phyloP scores from a whole-genome alignment of 2,329 filamentous ascomycete genomes.

The Alternaria postmessia region DNA sequence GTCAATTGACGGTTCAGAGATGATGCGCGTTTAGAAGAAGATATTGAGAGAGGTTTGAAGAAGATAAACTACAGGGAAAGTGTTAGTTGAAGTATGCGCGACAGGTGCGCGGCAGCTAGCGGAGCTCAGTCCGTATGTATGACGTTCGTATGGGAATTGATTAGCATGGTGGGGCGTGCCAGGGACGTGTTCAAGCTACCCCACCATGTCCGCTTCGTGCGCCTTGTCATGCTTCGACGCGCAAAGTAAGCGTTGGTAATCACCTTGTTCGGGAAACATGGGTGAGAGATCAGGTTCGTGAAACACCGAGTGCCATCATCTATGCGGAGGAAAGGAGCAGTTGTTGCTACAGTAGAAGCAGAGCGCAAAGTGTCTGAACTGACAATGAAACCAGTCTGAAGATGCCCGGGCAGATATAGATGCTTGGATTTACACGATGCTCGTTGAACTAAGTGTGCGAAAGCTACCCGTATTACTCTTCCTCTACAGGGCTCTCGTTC shows the following conservation, averaged over 20 bases:
- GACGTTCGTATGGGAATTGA: slow-evolving; percentile 18
- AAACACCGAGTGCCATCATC: background rate
- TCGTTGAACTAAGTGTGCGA: accelerated
- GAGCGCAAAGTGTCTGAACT: background rate
- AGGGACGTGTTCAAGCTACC: slow-evolving; percentile 14
- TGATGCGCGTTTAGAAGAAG: background rate
- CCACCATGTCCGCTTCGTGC: slow-evolving; percentile 5
- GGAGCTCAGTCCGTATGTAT: slow-evolving; percentile 16
- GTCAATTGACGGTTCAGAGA: background rate
- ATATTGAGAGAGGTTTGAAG: background rate
- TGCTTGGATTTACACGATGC: accelerated
- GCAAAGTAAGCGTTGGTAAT: slow-evolving; percentile 29
- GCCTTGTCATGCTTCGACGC: slow-evolving; percentile 12
- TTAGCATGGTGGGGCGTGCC: slow-evolving; percentile 31
- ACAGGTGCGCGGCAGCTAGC: slow-evolving; percentile 9
- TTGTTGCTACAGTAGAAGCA: background rate
- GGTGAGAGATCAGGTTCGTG: background rate
- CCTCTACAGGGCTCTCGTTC: slow-evolving; percentile 3
- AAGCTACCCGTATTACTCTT: background rate
- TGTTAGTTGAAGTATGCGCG: background rate
- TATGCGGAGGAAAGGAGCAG: too few relatives aligned
- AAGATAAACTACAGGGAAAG: background rate
- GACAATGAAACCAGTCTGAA: background rate
- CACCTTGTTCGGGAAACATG: slow-evolving; percentile 1
- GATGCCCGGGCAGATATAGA: background rate